A percentile compares a stretch with the other conserved stretches of the same genome.
These are phyloP conservation scores for Sherardia arvensis DNA, from an alignment of 257 asterid genomes.

Conservation along the genomic window DNA sequence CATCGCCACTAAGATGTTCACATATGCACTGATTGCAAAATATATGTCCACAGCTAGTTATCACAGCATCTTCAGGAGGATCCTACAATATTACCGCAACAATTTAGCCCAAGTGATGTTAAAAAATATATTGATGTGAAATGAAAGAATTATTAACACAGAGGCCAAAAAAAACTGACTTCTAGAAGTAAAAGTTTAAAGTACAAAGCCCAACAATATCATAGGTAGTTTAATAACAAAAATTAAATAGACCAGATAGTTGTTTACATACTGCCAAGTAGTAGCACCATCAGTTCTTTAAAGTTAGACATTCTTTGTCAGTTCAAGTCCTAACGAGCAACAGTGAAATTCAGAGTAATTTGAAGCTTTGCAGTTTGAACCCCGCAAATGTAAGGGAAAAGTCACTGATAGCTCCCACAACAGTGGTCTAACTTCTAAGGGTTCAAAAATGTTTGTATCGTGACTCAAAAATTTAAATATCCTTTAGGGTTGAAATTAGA, in stretches of 20 bases:
- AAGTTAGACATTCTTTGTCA: background rate
- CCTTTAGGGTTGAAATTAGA: too few species aligned
- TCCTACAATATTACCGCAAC: constrained; percentile 41
- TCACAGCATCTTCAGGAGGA: constrained; percentile 95
- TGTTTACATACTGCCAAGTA: background rate
- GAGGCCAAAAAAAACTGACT: background rate
- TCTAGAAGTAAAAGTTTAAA: background rate
- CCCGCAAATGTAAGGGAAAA: too few species aligned
- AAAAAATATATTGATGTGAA: background rate
- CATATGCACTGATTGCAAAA: constrained; percentile 91
- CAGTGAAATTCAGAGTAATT: too few species aligned
- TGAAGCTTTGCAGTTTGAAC: too few species aligned
- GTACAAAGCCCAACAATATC: background rate
- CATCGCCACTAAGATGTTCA: constrained; percentile 79
- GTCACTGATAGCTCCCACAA: too few species aligned
- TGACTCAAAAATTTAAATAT: too few species aligned
- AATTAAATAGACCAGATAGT: background rate
- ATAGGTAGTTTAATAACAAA: background rate
- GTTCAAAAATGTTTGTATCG: too few species aligned
- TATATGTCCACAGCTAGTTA: constrained; percentile 84
- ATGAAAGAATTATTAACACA: background rate
- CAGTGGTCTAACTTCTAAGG: too few species aligned
- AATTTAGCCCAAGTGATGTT: background rate
- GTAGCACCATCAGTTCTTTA: background rate
- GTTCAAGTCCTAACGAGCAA: background rate